Evolutionary conservation across 2,329 filamentous ascomycete genomes (phyloP).

Genomic region (Madurella mycetomatis): DNA sequence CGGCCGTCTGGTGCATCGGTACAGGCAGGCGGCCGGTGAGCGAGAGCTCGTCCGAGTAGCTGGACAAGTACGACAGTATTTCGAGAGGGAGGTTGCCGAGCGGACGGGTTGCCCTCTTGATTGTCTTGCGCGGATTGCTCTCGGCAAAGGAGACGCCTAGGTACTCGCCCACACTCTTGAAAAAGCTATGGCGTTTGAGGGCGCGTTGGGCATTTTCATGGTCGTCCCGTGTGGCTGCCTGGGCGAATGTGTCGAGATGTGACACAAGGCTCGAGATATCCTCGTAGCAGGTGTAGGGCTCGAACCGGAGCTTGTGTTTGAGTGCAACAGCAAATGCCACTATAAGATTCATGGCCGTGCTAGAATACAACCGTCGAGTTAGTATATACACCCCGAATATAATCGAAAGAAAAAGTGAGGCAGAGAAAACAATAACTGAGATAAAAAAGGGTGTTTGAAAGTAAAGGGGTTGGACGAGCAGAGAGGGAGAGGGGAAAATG

Average conservation of each 20-base stretch:
- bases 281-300: slow-evolving; percentile 65
- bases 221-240: slow-evolving; percentile 37
- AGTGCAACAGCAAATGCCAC: slow-evolving; percentile 64
- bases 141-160: slow-evolving; percentile 64
- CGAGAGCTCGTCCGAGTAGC: slow-evolving; percentile 56
- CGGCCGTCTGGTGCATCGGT: slow-evolving; percentile 48
- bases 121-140: slow-evolving; percentile 63
- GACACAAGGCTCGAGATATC: slow-evolving; percentile 59
- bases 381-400: no score
- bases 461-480: no score
- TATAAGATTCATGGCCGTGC: slow-evolving; percentile 62
- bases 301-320: slow-evolving; percentile 70
- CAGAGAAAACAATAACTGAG: no score
- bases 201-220: slow-evolving; percentile 29
- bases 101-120: slow-evolving; percentile 63
- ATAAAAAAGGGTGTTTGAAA: no score
- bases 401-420: no score
- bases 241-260: slow-evolving; percentile 65
- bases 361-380: slow-evolving; percentile 10
- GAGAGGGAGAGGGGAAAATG: no score
- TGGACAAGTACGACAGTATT: slow-evolving; percentile 60
- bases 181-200: slow-evolving; percentile 30
- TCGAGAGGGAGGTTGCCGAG: slow-evolving; percentile 70
- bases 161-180: slow-evolving; percentile 58
- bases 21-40: slow-evolving; percentile 44